These are phyloP conservation scores for Bryum argenteum DNA, from an alignment of 225 moss, liverwort and hornwort genomes.

Conservation along the genomic window DNA sequence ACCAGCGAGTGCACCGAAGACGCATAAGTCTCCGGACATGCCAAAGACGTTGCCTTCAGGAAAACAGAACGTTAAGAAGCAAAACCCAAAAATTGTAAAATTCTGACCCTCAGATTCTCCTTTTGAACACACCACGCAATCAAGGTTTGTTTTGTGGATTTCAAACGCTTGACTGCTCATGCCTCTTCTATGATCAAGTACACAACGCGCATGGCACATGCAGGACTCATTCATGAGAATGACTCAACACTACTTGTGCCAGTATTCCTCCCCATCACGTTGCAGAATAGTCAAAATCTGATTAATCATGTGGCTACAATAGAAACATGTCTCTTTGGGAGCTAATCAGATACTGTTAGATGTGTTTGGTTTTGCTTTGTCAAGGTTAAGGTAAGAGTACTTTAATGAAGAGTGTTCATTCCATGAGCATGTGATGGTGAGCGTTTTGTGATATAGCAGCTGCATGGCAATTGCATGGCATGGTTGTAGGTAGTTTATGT, in stretches of 20 bases:
- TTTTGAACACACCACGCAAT: neutral
- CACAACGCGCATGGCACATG: slow-evolving; percentile 7
- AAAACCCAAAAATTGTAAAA: slow-evolving; percentile 58
- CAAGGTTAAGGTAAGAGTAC: too few relatives aligned
- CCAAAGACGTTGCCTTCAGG: slow-evolving; percentile 33
- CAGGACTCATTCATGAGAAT: neutral
- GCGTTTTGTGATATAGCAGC: neutral
- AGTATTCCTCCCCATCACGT: too few relatives aligned
- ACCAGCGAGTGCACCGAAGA: slow-evolving; percentile 23
- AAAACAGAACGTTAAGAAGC: slow-evolving; percentile 32
- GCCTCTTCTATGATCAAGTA: neutral
- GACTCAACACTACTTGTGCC: neutral
- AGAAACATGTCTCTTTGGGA: too few relatives aligned
- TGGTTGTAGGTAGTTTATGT: neutral
- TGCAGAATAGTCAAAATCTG: too few relatives aligned
- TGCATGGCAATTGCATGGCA: neutral
- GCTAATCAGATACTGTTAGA: too few relatives aligned
- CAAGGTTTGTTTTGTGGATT: neutral
- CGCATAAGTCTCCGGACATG: slow-evolving; percentile 26
- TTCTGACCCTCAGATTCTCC: slow-evolving; percentile 35
- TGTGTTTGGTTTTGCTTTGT: too few relatives aligned
- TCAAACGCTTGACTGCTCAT: neutral
- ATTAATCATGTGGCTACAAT: too few relatives aligned
- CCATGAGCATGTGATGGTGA: too few relatives aligned
- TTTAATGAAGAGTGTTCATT: too few relatives aligned